A percentile compares a stretch with the other conserved stretches of the same genome.
Conservation (phyloP, 495 filamentous ascomycete species). For the Aspergillus nidulans region DNA sequence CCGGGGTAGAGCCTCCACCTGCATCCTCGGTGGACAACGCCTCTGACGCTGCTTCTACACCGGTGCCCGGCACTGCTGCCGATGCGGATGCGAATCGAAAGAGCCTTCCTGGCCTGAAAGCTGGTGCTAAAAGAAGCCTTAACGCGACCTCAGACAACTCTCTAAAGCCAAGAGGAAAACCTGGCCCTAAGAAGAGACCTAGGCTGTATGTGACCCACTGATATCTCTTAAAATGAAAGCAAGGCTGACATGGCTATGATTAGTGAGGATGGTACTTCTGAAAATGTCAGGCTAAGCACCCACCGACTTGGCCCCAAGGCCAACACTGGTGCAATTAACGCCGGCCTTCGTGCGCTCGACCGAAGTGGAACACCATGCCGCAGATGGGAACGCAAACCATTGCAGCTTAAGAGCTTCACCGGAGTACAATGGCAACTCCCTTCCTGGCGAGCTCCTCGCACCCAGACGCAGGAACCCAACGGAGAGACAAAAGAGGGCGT, state of each 20-base stretch:
- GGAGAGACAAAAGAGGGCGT: constrained; percentile 39
- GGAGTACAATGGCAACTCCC: constrained; percentile 80
- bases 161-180: constrained; percentile 73
- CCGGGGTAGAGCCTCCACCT: constrained; percentile 47
- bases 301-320: constrained; percentile 95
- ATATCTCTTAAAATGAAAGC: background rate
- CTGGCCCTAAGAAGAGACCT: constrained; percentile 92
- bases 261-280: constrained; percentile 59
- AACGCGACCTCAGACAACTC: constrained; percentile 51
- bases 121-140: constrained; percentile 55
- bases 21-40: constrained; percentile 50
- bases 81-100: constrained; percentile 56
- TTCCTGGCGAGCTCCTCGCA: constrained; percentile 73
- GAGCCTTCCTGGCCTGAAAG: constrained; percentile 53
- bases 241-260: constrained; percentile 17
- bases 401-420: constrained; percentile 89
- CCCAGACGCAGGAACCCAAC: constrained; percentile 33
- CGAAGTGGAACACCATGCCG: constrained; percentile 85
- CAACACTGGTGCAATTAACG: constrained; percentile 97
- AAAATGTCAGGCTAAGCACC: constrained; percentile 40
- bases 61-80: constrained; percentile 46
- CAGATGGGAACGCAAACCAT: constrained; percentile 78
- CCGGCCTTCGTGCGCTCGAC: constrained; percentile 88
- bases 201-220: constrained; percentile 63
- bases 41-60: constrained; percentile 52